Evolutionary conservation across 2,329 filamentous ascomycete species (phyloP).

Genomic region (Venturia oleaginea): DNA sequence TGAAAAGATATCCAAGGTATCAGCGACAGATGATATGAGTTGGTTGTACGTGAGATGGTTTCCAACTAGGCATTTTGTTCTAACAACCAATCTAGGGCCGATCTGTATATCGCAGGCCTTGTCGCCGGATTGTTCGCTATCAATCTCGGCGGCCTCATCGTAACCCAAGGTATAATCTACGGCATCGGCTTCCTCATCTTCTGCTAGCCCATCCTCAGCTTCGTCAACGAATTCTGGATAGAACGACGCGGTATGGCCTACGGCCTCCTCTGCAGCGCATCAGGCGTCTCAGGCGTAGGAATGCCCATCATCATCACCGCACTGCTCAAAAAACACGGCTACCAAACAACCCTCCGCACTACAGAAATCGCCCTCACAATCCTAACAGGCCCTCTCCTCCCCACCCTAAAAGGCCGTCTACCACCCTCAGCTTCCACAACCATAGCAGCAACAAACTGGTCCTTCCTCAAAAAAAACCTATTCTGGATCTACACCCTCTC

Average conservation of each 20-base stretch:
- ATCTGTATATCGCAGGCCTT: constrained; percentile 22
- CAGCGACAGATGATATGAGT: constrained; percentile 13
- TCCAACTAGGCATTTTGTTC: no score
- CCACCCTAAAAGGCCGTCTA: not conserved
- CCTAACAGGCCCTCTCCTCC: constrained; percentile 10
- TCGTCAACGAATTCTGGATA: constrained; percentile 35
- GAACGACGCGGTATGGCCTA: constrained; percentile 31
- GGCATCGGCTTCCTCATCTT: constrained; percentile 33
- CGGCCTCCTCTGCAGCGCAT: constrained; percentile 25
- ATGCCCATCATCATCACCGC: constrained; percentile 12
- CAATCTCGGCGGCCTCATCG: constrained; percentile 27
- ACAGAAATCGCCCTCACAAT: constrained; percentile 6
- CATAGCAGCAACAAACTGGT: constrained; percentile 3
- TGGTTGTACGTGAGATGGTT: no score
- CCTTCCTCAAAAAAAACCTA: not conserved
- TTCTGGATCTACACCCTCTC: constrained; percentile 13
- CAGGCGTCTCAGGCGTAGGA: constrained; percentile 21
- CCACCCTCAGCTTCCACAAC: not conserved
- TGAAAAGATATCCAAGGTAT: constrained; percentile 7
- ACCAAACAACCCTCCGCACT: constrained; percentile 12
- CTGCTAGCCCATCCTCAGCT: constrained; percentile 29
- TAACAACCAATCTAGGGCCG: not conserved
- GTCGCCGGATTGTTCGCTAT: constrained; percentile 27
- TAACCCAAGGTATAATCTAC: constrained; percentile 33
- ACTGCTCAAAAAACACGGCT: constrained; percentile 12